A percentile compares a stretch with the other conserved stretches of the same genome.
Conservation (phyloP, 1,284 basidiomycete genomes). For the Inonotus obliquus region DNA sequence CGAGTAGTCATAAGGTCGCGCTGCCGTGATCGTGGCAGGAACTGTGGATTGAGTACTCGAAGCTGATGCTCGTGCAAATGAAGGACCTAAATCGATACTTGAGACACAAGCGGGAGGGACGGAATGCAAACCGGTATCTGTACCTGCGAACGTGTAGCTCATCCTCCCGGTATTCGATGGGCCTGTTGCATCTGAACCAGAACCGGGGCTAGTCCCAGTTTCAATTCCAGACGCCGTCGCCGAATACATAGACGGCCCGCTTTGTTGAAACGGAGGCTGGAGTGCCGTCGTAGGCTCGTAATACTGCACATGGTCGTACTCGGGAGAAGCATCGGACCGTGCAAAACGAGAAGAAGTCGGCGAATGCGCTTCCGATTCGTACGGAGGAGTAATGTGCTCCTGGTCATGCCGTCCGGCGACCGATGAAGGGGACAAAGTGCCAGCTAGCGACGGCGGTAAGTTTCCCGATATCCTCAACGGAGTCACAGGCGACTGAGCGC, state of each 20-base stretch:
- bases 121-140: neutral
- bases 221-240: neutral
- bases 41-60: neutral
- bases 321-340: neutral
- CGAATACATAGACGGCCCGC: neutral
- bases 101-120: neutral
- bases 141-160: neutral
- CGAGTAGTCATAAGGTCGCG: neutral
- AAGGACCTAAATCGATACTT: neutral
- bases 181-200: neutral
- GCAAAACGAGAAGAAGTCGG: neutral
- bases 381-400: neutral
- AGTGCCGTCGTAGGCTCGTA: neutral
- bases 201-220: neutral
- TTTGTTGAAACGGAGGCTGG: neutral
- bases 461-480: neutral
- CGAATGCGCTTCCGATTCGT: neutral
- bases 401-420: neutral
- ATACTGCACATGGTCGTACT: neutral
- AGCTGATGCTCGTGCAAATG: neutral
- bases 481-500: neutral
- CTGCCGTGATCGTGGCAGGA: neutral
- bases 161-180: neutral
- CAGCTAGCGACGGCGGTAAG: neutral
- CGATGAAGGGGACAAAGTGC: neutral